These are phyloP conservation scores for Aspergillus versicolor DNA, from an alignment of 2,329 filamentous ascomycete genomes.

Conservation along the genomic window DNA sequence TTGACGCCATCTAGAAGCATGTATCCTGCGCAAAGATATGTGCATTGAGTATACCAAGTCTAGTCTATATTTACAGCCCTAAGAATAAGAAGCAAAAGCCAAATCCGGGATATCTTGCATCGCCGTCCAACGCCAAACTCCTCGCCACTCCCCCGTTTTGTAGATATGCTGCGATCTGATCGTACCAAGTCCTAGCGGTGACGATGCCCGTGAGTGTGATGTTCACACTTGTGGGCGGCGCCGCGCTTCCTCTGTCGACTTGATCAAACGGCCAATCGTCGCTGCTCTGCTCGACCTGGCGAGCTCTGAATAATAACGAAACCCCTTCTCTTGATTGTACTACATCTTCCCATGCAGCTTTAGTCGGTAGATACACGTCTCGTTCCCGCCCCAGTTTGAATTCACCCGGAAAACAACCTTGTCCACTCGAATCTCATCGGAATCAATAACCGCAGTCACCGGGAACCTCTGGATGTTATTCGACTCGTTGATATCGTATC, in stretches of 20 bases:
- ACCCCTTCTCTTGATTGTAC: neutral
- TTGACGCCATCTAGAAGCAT: slow-evolving; percentile 19
- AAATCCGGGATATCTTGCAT: slow-evolving; percentile 5
- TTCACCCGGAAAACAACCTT: slow-evolving; percentile 43
- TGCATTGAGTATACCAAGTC: neutral
- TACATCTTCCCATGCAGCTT: slow-evolving; percentile 42
- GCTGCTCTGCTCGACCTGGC: neutral
- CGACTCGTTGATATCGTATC: slow-evolving; percentile 36
- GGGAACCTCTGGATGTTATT: slow-evolving; percentile 41
- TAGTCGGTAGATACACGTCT: slow-evolving; percentile 49
- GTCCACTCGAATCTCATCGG: slow-evolving; percentile 35
- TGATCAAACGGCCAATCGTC: neutral
- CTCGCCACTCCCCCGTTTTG: neutral
- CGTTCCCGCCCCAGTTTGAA: slow-evolving; percentile 44
- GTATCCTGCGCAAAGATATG: neutral
- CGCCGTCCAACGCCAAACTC: slow-evolving; percentile 2
- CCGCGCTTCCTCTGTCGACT: neutral
- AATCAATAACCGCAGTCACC: slow-evolving; percentile 39
- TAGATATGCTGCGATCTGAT: neutral
- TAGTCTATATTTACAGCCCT: neutral
- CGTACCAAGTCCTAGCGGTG: neutral
- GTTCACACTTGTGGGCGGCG: neutral
- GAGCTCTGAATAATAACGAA: neutral
- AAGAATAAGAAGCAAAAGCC: neutral
- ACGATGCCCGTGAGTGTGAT: neutral